Percentiles rank a stretch among this genome's conserved stretches.
Evolutionary conservation across 495 filamentous ascomycete genomes (phyloP).

Genomic region (Chlorociboria aeruginascens): DNA sequence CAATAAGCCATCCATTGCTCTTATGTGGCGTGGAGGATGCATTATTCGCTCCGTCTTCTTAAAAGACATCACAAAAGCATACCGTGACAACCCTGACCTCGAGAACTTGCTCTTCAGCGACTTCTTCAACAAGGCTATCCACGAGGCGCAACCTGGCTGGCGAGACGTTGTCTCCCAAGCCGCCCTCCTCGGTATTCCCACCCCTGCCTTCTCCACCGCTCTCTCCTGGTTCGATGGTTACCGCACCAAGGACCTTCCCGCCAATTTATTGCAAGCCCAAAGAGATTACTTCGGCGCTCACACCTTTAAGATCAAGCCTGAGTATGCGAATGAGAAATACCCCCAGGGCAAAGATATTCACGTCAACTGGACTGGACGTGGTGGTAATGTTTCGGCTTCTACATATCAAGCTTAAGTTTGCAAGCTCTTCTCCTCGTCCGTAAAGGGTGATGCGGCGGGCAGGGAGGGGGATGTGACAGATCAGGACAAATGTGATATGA

Average conservation of each 20-base stretch:
- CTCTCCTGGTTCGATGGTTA: slow-evolving; percentile 98
- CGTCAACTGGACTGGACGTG: slow-evolving; percentile 98
- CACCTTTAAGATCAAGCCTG: slow-evolving; percentile 96
- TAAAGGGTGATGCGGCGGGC: no score
- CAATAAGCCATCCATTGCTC: slow-evolving; percentile 98
- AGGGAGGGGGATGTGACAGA: no score
- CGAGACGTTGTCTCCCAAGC: slow-evolving; percentile 86
- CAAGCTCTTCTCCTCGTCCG: no score
- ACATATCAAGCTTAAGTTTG: slow-evolving; percentile 82
- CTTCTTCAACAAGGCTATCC: slow-evolving; percentile 98
- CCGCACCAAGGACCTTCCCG: slow-evolving; percentile 86
- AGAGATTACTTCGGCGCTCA: slow-evolving; percentile 98
- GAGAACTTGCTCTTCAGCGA: slow-evolving; percentile 98
- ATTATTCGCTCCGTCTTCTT: slow-evolving; percentile 99
- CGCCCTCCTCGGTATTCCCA: slow-evolving; percentile 86
- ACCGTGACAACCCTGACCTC: slow-evolving; percentile 86
- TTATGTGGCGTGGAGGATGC: slow-evolving; percentile 99
- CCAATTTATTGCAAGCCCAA: slow-evolving; percentile 96
- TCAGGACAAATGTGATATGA: no score
- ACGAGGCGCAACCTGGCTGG: slow-evolving; percentile 92
- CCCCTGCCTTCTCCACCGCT: slow-evolving; percentile 90
- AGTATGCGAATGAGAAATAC: slow-evolving; percentile 72
- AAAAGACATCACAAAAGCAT: slow-evolving; percentile 96
- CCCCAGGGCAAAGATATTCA: slow-evolving; percentile 83
- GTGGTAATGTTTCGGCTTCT: slow-evolving; percentile 91